A percentile compares a stretch with the other conserved stretches of the same genome.
phyloP scores from a whole-genome alignment of 2,329 filamentous ascomycete genomes.

The Nothophaeocryptopus gaeumannii region DNA sequence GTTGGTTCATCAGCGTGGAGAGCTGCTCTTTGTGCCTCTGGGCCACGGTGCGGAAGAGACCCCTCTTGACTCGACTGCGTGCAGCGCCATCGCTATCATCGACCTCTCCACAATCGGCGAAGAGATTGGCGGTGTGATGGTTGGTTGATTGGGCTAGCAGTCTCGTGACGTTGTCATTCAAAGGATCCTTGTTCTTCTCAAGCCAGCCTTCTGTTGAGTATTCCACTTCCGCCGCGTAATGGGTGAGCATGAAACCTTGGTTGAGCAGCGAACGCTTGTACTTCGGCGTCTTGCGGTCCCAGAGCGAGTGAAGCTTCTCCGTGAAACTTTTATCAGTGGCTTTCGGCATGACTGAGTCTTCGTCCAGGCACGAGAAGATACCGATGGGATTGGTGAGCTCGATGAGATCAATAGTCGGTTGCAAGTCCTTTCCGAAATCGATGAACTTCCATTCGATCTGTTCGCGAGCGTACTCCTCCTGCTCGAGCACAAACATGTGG shows the following conservation, averaged over 20 bases:
- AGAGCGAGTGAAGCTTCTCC: constrained; percentile 92
- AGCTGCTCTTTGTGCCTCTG: constrained; percentile 97
- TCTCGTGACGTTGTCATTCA: constrained; percentile 94
- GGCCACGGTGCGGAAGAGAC: constrained; percentile 91
- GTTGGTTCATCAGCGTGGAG: constrained; percentile 89
- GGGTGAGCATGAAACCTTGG: constrained; percentile 92
- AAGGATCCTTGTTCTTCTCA: constrained; percentile 97
- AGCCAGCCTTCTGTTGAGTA: constrained; percentile 94
- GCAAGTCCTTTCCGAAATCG: constrained; percentile 93
- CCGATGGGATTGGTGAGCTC: constrained; percentile 95
- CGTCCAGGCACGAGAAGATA: constrained; percentile 96
- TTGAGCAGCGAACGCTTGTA: constrained; percentile 84
- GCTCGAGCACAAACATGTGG: constrained; percentile 98
- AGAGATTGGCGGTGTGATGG: constrained; percentile 78
- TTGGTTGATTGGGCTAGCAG: constrained; percentile 79
- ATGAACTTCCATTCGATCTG: constrained; percentile 99
- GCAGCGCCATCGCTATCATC: constrained; percentile 70
- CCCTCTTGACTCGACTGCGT: constrained; percentile 87
- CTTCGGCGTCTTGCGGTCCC: constrained; percentile 94
- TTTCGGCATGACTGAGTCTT: constrained; percentile 98
- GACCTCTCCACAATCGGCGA: constrained; percentile 79
- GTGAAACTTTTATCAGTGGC: constrained; percentile 96
- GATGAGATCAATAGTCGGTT: constrained; percentile 96
- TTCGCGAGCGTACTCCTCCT: constrained; percentile 95
- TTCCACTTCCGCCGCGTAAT: constrained; percentile 96